Evolutionary conservation across 2,329 filamentous ascomycete genomes (phyloP).

Genomic region (Claviceps lovelessii): DNA sequence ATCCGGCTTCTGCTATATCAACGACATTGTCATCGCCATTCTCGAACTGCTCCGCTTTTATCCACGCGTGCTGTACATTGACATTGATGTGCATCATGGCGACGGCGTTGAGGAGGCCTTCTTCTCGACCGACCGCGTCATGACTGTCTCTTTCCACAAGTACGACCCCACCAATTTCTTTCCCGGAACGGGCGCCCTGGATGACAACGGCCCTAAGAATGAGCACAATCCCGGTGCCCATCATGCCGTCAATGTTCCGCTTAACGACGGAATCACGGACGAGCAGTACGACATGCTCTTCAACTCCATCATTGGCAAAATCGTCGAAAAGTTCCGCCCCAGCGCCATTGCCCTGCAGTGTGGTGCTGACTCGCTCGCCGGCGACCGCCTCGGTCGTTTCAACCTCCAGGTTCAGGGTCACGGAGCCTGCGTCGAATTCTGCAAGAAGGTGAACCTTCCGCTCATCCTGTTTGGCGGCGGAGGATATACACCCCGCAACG

Average conservation of each 20-base stretch:
- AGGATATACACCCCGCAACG: slow-evolving; percentile 91
- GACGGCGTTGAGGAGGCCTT: slow-evolving; percentile 88
- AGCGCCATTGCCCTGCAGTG: slow-evolving; percentile 88
- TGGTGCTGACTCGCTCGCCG: slow-evolving; percentile 85
- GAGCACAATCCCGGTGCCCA: slow-evolving; percentile 78
- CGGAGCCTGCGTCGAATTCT: slow-evolving; percentile 77
- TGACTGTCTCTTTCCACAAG: slow-evolving; percentile 94
- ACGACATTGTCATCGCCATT: slow-evolving; percentile 92
- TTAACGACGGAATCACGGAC: slow-evolving; percentile 84
- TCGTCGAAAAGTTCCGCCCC: slow-evolving; percentile 73
- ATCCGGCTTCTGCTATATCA: slow-evolving; percentile 96
- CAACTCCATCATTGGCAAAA: slow-evolving; percentile 61
- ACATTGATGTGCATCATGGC: slow-evolving; percentile 85
- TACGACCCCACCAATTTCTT: slow-evolving; percentile 78
- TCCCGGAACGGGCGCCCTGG: slow-evolving; percentile 75
- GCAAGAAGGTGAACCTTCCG: slow-evolving; percentile 67
- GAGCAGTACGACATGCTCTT: slow-evolving; percentile 80
- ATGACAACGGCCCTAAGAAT: slow-evolving; percentile 70
- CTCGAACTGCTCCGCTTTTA: slow-evolving; percentile 72
- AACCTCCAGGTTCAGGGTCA: slow-evolving; percentile 94
- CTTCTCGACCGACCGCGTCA: slow-evolving; percentile 75
- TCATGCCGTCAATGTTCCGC: slow-evolving; percentile 78
- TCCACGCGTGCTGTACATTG: slow-evolving; percentile 81
- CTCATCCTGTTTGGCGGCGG: slow-evolving; percentile 87
- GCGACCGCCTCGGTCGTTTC: slow-evolving; percentile 86